These are phyloP conservation scores for Yamadazyma sp. DNA, from an alignment of 1,139 yeast species.

Conservation along the genomic window DNA sequence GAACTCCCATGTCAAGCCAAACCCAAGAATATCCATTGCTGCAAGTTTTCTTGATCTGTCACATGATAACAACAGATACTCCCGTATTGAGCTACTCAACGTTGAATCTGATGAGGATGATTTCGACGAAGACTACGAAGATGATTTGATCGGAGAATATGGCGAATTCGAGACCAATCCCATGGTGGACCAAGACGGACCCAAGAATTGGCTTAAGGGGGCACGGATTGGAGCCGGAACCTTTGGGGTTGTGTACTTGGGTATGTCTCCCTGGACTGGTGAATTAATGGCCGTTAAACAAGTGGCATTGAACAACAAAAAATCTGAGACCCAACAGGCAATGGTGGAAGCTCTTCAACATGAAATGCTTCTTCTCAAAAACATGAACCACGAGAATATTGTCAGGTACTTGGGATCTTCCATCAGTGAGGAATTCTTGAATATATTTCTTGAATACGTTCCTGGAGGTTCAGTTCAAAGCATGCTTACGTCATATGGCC, in stretches of 20 bases:
- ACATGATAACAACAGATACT: slow-evolving; percentile 34
- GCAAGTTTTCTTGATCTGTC: slow-evolving; percentile 30
- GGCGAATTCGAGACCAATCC: slow-evolving; percentile 13
- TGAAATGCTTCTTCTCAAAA: slow-evolving; percentile 78
- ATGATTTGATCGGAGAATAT: slow-evolving; percentile 16
- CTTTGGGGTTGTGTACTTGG: slow-evolving; percentile 90
- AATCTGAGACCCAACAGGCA: slow-evolving; percentile 46
- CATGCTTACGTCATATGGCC: slow-evolving; percentile 82
- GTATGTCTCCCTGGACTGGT: slow-evolving; percentile 90
- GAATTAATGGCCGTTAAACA: slow-evolving; percentile 97
- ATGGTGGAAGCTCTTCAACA: slow-evolving; percentile 85
- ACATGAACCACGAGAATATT: slow-evolving; percentile 85
- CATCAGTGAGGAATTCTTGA: slow-evolving; percentile 65
- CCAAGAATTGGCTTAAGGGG: slow-evolving; percentile 88
- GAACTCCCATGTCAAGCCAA: slow-evolving; percentile 4
- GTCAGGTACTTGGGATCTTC: slow-evolving; percentile 89
- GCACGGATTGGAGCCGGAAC: slow-evolving; percentile 93
- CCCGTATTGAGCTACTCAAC: slow-evolving; percentile 51
- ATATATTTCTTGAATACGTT: slow-evolving; percentile 89
- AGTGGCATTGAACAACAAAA: slow-evolving; percentile 63
- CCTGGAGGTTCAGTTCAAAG: slow-evolving; percentile 96
- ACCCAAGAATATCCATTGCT: slow-evolving; percentile 35
- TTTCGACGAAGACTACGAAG: slow-evolving; percentile 19
- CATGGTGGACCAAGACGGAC: slow-evolving; percentile 40
- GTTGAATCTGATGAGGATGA: slow-evolving; percentile 40